Percentiles rank a stretch among this genome's conserved stretches.
These are phyloP conservation scores for Mycotypha africana DNA, from an alignment of 371 early-diverging fungal species.

Conservation along the genomic window DNA sequence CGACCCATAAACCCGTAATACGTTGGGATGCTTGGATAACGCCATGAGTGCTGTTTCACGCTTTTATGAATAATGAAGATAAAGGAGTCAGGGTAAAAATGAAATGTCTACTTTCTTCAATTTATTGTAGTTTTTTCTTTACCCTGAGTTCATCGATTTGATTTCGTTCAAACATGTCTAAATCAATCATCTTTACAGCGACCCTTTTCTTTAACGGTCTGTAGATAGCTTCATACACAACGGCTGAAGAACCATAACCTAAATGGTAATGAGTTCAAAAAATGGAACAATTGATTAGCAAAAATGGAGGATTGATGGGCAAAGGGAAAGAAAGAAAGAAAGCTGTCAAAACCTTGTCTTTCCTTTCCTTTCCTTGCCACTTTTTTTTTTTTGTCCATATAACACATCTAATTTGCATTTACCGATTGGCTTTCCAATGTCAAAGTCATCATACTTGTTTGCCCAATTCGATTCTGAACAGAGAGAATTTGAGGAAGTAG, in stretches of 20 bases:
- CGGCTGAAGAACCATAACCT: slow-evolving; percentile 90
- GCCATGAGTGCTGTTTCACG: slow-evolving; percentile 86
- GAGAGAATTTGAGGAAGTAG: not conserved
- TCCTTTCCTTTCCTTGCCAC: no score
- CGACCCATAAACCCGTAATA: slow-evolving; percentile 76
- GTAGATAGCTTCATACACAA: slow-evolving; percentile 78
- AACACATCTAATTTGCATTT: slow-evolving; percentile 12
- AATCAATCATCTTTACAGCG: slow-evolving; percentile 85
- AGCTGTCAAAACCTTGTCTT: no score
- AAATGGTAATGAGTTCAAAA: not conserved
- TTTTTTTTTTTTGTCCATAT: not conserved
- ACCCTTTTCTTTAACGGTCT: slow-evolving; percentile 68
- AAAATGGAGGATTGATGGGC: not conserved
- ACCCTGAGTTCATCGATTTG: slow-evolving; percentile 90
- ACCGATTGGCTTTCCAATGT: slow-evolving; percentile 34
- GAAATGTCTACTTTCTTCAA: not conserved
- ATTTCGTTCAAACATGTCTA: slow-evolving; percentile 90
- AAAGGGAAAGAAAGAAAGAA: not conserved
- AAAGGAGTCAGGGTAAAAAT: not conserved
- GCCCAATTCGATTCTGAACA: slow-evolving; percentile 28
- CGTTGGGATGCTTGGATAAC: slow-evolving; percentile 79
- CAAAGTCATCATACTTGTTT: slow-evolving; percentile 40
- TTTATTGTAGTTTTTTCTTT: slow-evolving; percentile 1
- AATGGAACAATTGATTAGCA: not conserved
- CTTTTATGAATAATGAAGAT: no score